Evolutionary conservation across 352 stramenopile genomes (phyloP), one percentile per base, ranked within the genome.

Genomic region (Pythium grandisporangium): DNA sequence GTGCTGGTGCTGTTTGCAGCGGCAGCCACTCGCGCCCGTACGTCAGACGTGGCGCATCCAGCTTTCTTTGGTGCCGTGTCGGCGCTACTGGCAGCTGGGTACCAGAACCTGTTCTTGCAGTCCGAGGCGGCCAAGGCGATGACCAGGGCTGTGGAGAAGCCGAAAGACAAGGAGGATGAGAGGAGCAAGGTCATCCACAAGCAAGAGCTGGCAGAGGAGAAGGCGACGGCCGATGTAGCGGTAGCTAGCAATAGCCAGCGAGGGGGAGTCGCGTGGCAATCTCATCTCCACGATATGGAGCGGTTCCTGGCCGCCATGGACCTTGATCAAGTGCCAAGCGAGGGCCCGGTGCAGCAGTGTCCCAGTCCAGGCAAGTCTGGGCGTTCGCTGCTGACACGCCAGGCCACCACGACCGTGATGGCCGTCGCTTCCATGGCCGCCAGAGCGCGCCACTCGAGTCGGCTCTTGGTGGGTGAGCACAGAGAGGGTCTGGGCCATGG

Each of bases 1-100:
- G 32, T 89, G 7, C 45, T 84, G 19, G 38, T 74, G 6, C 48
- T 89, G 22, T 66, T 84, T 48, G 68, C 68, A n/a, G 23, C 80
- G 21, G 53, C 61, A 3, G 52, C 67, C n/a, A 54, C 51, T 12
- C 45, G 37, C 19, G 53, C 67, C 1, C 24, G 61, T 3, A 52
- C 35, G 1, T 59, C 27, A 7, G 66, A 86, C 42, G 56, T 82
- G 21, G 63, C 63, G 1, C 59, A 75, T 14, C 68, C 70, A 10
- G 23, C 46, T 8, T 86, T 89, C 43, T 46, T 82, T 17, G 51
- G 60, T 5, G 45, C 53, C 4, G 32, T 89, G 37, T 80, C 82
- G 27, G 45, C 48, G 4, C 48, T 89, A 0, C 43, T 89, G 12
- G 53, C 73, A 6, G 63, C 60, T 6, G 84, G 70, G 46, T 89